Evolutionary conservation across 2,329 filamentous ascomycete species (phyloP).

Genomic region (Ilyonectria robusta): DNA sequence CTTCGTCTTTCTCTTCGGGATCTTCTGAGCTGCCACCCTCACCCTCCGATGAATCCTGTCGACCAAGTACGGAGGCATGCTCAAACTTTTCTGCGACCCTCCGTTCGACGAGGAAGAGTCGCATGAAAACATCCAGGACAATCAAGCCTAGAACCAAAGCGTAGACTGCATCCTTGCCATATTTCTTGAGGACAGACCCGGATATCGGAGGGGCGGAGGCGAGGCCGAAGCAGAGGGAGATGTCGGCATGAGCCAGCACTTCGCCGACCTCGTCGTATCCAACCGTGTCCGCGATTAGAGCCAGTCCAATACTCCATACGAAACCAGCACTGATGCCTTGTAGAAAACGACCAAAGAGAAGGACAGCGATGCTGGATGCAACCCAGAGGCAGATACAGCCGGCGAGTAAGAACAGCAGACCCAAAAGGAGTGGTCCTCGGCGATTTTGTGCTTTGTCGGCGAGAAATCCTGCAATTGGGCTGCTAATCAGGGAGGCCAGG

Average conservation of each 20-base stretch:
- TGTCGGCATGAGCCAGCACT: conserved; percentile 25
- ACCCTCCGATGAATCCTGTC: neutral
- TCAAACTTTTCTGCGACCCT: conserved; percentile 16
- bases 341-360: conserved; percentile 25
- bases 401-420: conserved; percentile 20
- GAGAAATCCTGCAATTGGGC: conserved; percentile 25
- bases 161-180: conserved; percentile 27
- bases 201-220: conserved; percentile 21
- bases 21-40: neutral
- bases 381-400: conserved; percentile 26
- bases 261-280: conserved; percentile 15
- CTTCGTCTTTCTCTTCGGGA: neutral
- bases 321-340: conserved; percentile 29
- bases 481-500: conserved; percentile 21
- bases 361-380: neutral
- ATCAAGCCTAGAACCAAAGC: conserved; percentile 25
- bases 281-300: conserved; percentile 31
- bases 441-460: conserved; percentile 31
- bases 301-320: conserved; percentile 34
- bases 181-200: conserved; percentile 10
- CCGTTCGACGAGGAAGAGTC: conserved; percentile 29
- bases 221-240: conserved; percentile 31
- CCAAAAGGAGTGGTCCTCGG: conserved; percentile 23
- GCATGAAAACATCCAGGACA: conserved; percentile 27
- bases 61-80: neutral